A percentile compares a stretch with the other conserved stretches of the same genome.
These are phyloP conservation scores for Discostella stelligeroides DNA, from an alignment of 108 stramenopile species.

Conservation along the genomic window DNA sequence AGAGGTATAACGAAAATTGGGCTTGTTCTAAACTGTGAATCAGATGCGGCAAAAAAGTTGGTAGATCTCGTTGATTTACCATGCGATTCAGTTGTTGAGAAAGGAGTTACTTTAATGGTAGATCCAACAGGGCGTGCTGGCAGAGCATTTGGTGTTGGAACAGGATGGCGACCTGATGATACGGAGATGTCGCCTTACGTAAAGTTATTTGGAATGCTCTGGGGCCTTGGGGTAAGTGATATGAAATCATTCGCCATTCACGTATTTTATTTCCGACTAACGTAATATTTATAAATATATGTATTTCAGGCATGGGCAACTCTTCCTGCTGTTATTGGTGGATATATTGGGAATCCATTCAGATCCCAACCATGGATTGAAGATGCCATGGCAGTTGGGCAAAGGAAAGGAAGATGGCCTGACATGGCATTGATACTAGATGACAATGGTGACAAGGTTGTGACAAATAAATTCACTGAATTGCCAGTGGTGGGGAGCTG, in stretches of 20 bases:
- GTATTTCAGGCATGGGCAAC: conserved; percentile 74
- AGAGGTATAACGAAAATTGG: conserved; percentile 68
- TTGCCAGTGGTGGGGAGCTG: conserved; percentile 84
- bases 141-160: conserved; percentile 69
- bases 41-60: conserved; percentile 60
- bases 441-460: conserved; percentile 51
- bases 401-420: conserved; percentile 80
- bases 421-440: conserved; percentile 74
- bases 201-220: conserved; percentile 92
- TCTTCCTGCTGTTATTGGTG: conserved; percentile 89
- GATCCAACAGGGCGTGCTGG: conserved; percentile 81
- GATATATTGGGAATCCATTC: conserved; percentile 93
- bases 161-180: conserved; percentile 85
- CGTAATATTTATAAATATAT: not conserved
- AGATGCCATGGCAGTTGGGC: conserved; percentile 82
- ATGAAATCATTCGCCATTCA: not conserved
- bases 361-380: conserved; percentile 83
- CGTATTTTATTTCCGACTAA: not conserved
- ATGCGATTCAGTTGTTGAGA: conserved; percentile 27
- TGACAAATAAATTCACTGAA: conserved; percentile 72
- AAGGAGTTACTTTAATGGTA: conserved; percentile 64
- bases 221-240: conserved; percentile 63
- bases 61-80: conserved; percentile 69
- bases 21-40: conserved; percentile 75
- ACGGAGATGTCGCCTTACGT: conserved; percentile 75